Evolutionary conservation across 139 green algal genomes (phyloP), one percentile per base, ranked within the genome.

Genomic region (Chlamydomonas schloesseri): DNA sequence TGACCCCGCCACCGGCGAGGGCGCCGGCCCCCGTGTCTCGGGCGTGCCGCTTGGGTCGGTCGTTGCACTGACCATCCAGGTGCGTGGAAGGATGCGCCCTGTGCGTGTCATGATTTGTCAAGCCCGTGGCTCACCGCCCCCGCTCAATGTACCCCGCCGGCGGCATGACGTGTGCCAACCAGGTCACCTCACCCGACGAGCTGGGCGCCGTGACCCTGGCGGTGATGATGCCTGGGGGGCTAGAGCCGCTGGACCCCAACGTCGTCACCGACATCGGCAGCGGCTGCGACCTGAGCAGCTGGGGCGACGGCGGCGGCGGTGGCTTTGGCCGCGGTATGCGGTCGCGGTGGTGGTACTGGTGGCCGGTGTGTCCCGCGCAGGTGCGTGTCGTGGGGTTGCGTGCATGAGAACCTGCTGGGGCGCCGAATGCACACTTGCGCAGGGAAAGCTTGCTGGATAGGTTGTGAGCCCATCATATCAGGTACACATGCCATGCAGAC

Each of bases 171-270:
- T n/a, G n/a, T n/a, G n/a, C n/a, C n/a, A n/a, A n/a, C 46, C 91
- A 96, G 89, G 73, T 96, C n/a, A 94, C 91, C 8, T 91, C 77
- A 11, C 91, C 91, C 10, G 94, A 96, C 55, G 91, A 92, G 55
- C 82, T 95, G 47, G 78, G 77, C 29, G 50, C 82, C n/a, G 90
- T 94, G 24, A 86, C 88, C 24, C 65, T 95, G 33, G 82, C 89
- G 58, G 91, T 92, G 2, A 75, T 93, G 65, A 89, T 93, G 84
- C 91, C 93, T 0, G 94, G 69, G 2, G 94, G 94, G 14, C 88
- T 96, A 72, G 94, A 96, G 68, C 93, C 94, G 31, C 33, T 95
- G n/a, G 92, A 96, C 81, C 91, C 92, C 2, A 91, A 90, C 47
- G 42, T 94, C 28, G 50, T 28, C 8, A 68, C 1, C 42, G 71